phyloP scores from a whole-genome alignment of 495 filamentous ascomycete genomes.

The Penicillium canariense region DNA sequence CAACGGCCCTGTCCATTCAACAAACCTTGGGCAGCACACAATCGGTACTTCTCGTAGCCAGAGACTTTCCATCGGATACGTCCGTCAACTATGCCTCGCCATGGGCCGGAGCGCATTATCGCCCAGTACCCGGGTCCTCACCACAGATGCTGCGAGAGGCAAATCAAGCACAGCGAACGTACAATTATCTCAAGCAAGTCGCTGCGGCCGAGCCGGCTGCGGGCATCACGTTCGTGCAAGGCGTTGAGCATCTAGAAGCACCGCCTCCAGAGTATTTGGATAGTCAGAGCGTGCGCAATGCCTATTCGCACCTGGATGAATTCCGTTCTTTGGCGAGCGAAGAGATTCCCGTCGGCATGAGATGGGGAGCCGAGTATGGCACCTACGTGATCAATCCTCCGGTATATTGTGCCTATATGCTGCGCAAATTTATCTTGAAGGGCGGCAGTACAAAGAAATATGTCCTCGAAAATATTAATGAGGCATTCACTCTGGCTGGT shows the following conservation, averaged over 20 bases:
- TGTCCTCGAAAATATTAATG: slow-evolving; percentile 42
- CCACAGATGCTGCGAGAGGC: slow-evolving; percentile 46
- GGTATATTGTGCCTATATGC: slow-evolving; percentile 56
- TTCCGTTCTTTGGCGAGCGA: slow-evolving; percentile 39
- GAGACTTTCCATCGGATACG: slow-evolving; percentile 51
- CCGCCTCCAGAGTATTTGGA: slow-evolving; percentile 47
- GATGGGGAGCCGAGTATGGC: slow-evolving; percentile 56
- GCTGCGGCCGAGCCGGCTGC: slow-evolving; percentile 40
- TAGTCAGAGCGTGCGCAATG: slow-evolving; percentile 19
- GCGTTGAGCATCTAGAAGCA: slow-evolving; percentile 59
- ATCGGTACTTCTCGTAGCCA: slow-evolving; percentile 53
- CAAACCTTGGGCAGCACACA: slow-evolving; percentile 32
- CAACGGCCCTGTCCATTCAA: slow-evolving; percentile 51
- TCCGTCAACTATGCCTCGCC: slow-evolving; percentile 63
- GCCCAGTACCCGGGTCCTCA: slow-evolving; percentile 49
- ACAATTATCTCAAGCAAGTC: slow-evolving; percentile 45
- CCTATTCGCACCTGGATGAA: slow-evolving; percentile 36
- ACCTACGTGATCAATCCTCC: slow-evolving; percentile 61
- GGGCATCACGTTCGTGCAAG: slow-evolving; percentile 53
- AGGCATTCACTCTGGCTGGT: slow-evolving; percentile 44
- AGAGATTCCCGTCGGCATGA: slow-evolving; percentile 48
- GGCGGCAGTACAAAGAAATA: slow-evolving; percentile 49
- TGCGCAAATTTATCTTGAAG: slow-evolving; percentile 49
- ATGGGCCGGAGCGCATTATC: slow-evolving; percentile 65
- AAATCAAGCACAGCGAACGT: slow-evolving; percentile 50